Base-by-base conservation (phyloP, 192 early-diverging fungal genomes). In the Entomortierella beljakovae region DNA sequence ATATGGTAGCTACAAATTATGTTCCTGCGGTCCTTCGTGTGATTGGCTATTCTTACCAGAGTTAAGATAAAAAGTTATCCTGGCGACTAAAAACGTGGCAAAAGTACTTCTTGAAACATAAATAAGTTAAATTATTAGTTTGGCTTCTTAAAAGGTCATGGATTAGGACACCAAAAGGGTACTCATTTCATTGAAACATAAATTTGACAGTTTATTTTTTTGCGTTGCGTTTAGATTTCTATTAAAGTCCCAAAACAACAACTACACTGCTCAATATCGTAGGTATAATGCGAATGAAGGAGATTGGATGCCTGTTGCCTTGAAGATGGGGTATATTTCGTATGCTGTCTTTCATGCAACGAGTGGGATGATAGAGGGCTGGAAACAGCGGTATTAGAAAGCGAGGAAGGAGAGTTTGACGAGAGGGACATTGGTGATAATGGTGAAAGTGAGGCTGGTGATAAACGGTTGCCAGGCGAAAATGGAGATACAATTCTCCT, bases 181-280 rank as follows among this genome's bases (percentile, higher is more conserved):
- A 43, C 42, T 43, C 18, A 11, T 11, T 43, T 43, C 10, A 43
- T 11, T 8, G 10, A 43, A 8, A 18, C 42, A 43, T 43, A 43
- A 18, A 43, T 11, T 43, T 11, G 18, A 8, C 3, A 26, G 28
- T 8, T 29, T 53, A 8, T 7, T 53, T 26, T 26, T 29, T 29
- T 13, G n/a, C n/a, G n/a, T n/a, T n/a, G n/a, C n/a, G n/a, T 34
- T 54, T 58, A 77, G 10, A 77, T 26, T 10, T 77, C 73, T 52
- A 77, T 77, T 54, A 77, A 64, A 8, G 16, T 15, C 16, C 73
- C 73, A 20, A 77, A 61, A 40, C 73, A 77, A 42, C 73, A 77
- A 23, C 73, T 77, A 38, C 73, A 77, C 31, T 77, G 73, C 40
- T 77, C 70, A 32, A 72, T 72, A 29, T 38, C 32, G 31, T 48